These are phyloP conservation scores for Cystobasidium ongulense DNA, from an alignment of 768 basidiomycete genomes.

Conservation along the genomic window DNA sequence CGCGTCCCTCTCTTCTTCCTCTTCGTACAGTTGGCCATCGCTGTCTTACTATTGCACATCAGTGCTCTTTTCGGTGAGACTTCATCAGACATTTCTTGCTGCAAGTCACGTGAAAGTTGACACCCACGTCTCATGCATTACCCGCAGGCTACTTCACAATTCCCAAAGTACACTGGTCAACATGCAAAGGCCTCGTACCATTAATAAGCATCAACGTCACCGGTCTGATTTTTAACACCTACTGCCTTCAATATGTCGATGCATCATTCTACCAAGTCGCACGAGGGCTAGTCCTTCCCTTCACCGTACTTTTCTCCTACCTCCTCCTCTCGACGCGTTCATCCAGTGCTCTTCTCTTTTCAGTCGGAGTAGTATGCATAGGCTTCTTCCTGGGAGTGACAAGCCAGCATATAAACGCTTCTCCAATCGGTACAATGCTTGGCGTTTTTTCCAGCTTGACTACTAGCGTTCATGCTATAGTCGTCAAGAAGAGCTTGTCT, in stretches of 20 bases:
- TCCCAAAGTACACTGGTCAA: conserved; percentile 57
- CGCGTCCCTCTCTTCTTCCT: conserved; percentile 77
- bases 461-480: conserved; percentile 80
- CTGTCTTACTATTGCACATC: conserved; percentile 63
- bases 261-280: conserved; percentile 85
- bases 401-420: conserved; percentile 35
- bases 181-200: conserved; percentile 65
- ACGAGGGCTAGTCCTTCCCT: conserved; percentile 82
- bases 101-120: not conserved
- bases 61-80: conserved; percentile 41
- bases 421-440: conserved; percentile 71
- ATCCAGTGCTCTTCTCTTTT: conserved; percentile 61
- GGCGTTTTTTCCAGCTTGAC: conserved; percentile 78
- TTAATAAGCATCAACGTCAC: conserved; percentile 50
- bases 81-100: not conserved
- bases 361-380: conserved; percentile 71
- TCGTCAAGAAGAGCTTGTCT: conserved; percentile 77
- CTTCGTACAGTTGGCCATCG: conserved; percentile 68
- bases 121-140: conserved; percentile 46
- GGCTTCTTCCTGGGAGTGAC: conserved; percentile 67
- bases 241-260: conserved; percentile 63
- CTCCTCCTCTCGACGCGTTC: conserved; percentile 67
- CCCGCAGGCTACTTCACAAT: conserved; percentile 57
- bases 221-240: conserved; percentile 40
- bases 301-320: conserved; percentile 82